phyloP scores from a whole-genome alignment of 805 yeast species.

The Saccharomycopsis guyanensis region DNA sequence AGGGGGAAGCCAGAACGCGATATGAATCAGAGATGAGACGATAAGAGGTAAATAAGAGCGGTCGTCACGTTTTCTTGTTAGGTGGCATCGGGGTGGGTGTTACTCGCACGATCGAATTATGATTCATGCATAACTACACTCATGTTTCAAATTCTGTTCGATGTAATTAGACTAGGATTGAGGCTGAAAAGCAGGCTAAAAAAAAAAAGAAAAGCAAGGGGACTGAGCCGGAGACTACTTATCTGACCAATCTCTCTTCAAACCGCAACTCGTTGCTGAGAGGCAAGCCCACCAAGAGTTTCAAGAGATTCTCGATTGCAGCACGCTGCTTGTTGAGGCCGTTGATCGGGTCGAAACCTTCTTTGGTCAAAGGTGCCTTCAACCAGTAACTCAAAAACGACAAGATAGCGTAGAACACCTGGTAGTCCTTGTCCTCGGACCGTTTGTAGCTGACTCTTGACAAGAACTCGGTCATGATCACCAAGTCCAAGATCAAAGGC shows the following conservation, averaged over 20 bases:
- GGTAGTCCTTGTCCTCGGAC: constrained; percentile 41
- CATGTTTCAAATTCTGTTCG: too few species aligned
- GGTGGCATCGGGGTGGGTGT: too few species aligned
- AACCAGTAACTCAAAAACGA: constrained; percentile 90
- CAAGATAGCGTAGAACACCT: constrained; percentile 74
- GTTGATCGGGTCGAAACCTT: constrained; percentile 83
- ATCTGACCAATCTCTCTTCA: constrained; percentile 65
- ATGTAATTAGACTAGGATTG: too few species aligned
- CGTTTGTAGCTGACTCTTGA: constrained; percentile 77
- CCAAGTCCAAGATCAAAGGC: constrained; percentile 86
- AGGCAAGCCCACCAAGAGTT: constrained; percentile 85
- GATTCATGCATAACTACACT: too few species aligned
- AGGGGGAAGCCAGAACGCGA: too few species aligned
- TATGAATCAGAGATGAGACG: constrained; percentile 1
- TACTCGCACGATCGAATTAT: too few species aligned
- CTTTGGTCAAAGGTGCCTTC: constrained; percentile 91
- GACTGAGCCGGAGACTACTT: too few species aligned
- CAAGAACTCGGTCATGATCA: constrained; percentile 83
- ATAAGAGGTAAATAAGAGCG: constrained; percentile 1
- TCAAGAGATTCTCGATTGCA: constrained; percentile 84
- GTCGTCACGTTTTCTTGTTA: neutral
- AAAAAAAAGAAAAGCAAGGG: too few species aligned
- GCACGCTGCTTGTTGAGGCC: constrained; percentile 93
- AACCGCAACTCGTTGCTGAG: constrained; percentile 87
- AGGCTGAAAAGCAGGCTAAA: too few species aligned